Conservation (phyloP, 1,284 basidiomycete genomes). For the Marasmius sp. region DNA sequence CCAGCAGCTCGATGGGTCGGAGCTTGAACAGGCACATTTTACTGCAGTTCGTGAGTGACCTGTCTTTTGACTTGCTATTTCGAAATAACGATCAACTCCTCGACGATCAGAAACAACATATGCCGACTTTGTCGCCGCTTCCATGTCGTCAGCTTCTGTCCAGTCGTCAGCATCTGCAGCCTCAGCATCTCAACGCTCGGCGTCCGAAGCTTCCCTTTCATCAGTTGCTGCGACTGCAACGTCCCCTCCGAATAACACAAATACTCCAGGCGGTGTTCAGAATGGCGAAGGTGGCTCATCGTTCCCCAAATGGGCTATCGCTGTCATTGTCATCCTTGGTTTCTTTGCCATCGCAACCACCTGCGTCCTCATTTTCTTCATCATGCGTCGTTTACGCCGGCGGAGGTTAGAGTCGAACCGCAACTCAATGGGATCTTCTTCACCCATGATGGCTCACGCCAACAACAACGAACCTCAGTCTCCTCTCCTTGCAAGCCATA, state of each 20-base stretch:
- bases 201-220: conserved; percentile 32
- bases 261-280: conserved; percentile 48
- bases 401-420: conserved; percentile 55
- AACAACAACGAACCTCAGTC: conserved; percentile 45
- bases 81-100: conserved; percentile 3
- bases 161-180: conserved; percentile 31
- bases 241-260: conserved; percentile 15
- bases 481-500: conserved; percentile 45
- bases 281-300: conserved; percentile 29
- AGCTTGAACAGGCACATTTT: conserved; percentile 68
- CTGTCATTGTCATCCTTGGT: conserved; percentile 80
- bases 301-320: conserved; percentile 87
- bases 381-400: conserved; percentile 64
- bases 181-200: conserved; percentile 34
- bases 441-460: conserved; percentile 75
- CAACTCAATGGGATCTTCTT: conserved; percentile 72
- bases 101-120: conserved; percentile 63
- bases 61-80: background rate
- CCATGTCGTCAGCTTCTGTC: conserved; percentile 40
- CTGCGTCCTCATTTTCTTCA: conserved; percentile 66
- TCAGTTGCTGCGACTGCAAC: conserved; percentile 22
- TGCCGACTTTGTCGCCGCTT: conserved; percentile 58
- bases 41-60: conserved; percentile 68
- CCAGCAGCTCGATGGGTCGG: conserved; percentile 50
- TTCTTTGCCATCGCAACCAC: conserved; percentile 74